Conservation (phyloP, 345 rosid genomes). For the Rhizophora apiculata region DNA sequence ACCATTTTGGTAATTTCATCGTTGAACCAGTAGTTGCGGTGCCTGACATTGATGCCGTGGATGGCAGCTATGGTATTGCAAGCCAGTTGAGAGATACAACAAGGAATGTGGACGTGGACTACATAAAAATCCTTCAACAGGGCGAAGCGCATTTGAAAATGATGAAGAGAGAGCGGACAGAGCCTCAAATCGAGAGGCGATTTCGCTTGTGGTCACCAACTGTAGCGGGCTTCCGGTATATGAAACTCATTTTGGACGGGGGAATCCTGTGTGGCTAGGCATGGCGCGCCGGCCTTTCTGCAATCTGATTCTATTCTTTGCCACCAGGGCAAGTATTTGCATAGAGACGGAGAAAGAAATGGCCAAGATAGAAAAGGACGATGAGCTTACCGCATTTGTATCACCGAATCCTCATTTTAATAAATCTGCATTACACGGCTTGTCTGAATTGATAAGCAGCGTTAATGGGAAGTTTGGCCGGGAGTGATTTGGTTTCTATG, state of each 20-base stretch:
- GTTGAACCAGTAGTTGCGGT: conserved; percentile 5
- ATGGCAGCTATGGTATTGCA: not conserved
- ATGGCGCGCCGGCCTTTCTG: not conserved
- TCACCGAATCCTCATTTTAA: not conserved
- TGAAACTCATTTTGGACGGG: conserved; percentile 17
- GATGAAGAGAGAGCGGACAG: not conserved
- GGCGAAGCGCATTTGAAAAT: not conserved
- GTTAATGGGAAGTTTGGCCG: too few species aligned
- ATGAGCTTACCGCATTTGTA: not conserved
- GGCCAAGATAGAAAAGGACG: conserved; percentile 9
- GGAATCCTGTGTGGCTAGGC: conserved; percentile 6
- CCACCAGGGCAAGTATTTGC: not conserved
- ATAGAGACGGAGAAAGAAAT: conserved; percentile 18
- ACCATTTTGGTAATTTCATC: conserved; percentile 25
- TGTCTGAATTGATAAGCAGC: too few species aligned
- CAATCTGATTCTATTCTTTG: conserved; percentile 1
- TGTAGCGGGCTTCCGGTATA: conserved; percentile 4
- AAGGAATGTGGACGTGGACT: conserved; percentile 2
- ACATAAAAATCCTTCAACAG: not conserved
- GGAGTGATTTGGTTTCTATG: too few species aligned
- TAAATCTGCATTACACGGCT: too few species aligned
- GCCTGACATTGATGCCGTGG: not conserved
- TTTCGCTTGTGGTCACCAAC: not conserved
- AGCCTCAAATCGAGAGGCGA: not conserved
- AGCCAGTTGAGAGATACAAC: not conserved